These are phyloP conservation scores for Xylaria multiplex DNA, from an alignment of 2,329 filamentous ascomycete species.

Conservation along the genomic window DNA sequence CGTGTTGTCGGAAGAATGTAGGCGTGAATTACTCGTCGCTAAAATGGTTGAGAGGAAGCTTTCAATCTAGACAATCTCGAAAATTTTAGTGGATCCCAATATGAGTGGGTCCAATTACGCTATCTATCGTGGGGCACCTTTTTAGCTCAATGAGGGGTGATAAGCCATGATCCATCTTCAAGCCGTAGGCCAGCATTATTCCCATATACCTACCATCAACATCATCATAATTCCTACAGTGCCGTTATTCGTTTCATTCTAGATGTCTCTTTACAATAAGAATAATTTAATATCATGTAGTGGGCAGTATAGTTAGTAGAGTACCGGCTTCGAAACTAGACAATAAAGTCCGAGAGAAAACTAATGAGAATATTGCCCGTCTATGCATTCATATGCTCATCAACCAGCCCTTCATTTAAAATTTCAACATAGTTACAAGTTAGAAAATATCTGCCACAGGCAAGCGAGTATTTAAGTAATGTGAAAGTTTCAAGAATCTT, in stretches of 20 bases:
- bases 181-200: background rate
- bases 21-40: background rate
- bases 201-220: background rate
- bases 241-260: too few species aligned
- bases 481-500: too few species aligned
- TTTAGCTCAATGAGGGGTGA: slow-evolving; percentile 20
- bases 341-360: background rate
- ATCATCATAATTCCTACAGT: too few species aligned
- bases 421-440: too few species aligned
- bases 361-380: background rate
- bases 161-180: background rate
- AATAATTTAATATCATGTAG: too few species aligned
- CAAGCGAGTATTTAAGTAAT: too few species aligned
- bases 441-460: too few species aligned
- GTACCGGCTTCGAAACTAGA: background rate
- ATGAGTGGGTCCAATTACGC: slow-evolving; percentile 4
- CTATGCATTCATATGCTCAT: background rate
- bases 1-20: background rate
- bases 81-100: slow-evolving; percentile 38
- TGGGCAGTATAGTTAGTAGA: too few species aligned
- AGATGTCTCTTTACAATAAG: too few species aligned
- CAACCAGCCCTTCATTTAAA: background rate
- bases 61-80: slow-evolving; percentile 26
- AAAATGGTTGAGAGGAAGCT: background rate
- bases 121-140: slow-evolving; percentile 1